Conservation (phyloP, 257 asterid genomes). For the Nicotiana paniculata region DNA sequence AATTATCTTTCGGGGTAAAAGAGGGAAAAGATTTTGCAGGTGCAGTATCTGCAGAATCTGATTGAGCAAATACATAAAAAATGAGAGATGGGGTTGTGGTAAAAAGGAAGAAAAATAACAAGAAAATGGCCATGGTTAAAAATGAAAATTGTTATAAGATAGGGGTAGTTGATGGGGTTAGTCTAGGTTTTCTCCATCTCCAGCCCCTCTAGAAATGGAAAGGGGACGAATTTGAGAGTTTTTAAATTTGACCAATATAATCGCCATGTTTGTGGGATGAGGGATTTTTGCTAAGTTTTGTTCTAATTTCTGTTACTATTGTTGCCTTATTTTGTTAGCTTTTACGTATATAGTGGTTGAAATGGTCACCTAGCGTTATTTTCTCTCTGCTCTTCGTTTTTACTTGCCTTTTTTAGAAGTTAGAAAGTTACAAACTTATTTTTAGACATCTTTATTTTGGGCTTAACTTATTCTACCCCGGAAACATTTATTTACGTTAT, state of each 20-base stretch:
- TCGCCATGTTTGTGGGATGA: not conserved
- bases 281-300: not conserved
- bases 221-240: not conserved
- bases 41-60: not conserved
- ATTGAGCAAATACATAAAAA: not conserved
- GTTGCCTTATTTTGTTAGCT: not conserved
- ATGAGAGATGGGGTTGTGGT: not conserved
- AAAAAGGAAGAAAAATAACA: not conserved
- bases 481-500: too few species aligned
- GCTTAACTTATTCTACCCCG: not conserved
- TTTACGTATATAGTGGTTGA: not conserved
- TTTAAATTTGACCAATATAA: not conserved
- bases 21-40: conserved; percentile 1
- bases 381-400: not conserved
- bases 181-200: not conserved
- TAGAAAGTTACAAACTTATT: not conserved
- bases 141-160: not conserved
- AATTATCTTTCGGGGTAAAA: conserved; percentile 30
- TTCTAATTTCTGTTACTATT: not conserved
- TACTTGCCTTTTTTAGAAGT: not conserved
- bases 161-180: not conserved
- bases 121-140: not conserved
- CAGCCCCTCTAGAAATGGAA: not conserved
- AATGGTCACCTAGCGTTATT: not conserved
- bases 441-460: not conserved